These are phyloP conservation scores for Scedosporium minutisporum DNA, from an alignment of 2,329 filamentous ascomycete species.

Conservation along the genomic window DNA sequence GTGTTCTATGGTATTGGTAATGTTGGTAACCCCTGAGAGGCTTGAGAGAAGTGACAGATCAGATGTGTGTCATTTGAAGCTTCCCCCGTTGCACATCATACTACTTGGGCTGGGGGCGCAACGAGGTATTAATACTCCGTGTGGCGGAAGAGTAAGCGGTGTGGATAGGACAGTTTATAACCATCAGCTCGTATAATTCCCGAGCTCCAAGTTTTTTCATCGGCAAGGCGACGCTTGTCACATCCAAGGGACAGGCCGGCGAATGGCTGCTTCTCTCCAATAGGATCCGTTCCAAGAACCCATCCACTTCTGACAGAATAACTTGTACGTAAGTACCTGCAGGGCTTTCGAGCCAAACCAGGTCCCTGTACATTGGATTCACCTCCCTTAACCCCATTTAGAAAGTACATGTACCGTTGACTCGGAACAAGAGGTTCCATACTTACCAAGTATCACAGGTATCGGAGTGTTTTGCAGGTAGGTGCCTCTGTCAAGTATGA, in stretches of 20 bases:
- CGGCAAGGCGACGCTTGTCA: not conserved
- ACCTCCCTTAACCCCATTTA: not conserved
- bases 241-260: no score
- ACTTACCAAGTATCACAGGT: no score
- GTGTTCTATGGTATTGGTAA: not conserved
- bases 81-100: no score
- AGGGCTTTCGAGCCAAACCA: not conserved
- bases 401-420: not conserved
- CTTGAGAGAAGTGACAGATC: not conserved
- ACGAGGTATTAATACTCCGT: no score
- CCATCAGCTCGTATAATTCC: no score
- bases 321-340: not conserved
- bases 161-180: no score
- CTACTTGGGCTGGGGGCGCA: no score
- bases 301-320: not conserved
- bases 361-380: not conserved
- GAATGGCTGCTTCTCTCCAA: not conserved
- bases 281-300: not conserved
- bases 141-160: no score
- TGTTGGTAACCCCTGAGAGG: not conserved
- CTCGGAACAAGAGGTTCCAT: no score
- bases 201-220: not conserved
- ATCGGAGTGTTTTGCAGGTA: no score
- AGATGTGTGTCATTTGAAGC: not conserved
- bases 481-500: not conserved